Base-by-base conservation (phyloP, 331 rosid genomes). In the Quercus tomentella region DNA sequence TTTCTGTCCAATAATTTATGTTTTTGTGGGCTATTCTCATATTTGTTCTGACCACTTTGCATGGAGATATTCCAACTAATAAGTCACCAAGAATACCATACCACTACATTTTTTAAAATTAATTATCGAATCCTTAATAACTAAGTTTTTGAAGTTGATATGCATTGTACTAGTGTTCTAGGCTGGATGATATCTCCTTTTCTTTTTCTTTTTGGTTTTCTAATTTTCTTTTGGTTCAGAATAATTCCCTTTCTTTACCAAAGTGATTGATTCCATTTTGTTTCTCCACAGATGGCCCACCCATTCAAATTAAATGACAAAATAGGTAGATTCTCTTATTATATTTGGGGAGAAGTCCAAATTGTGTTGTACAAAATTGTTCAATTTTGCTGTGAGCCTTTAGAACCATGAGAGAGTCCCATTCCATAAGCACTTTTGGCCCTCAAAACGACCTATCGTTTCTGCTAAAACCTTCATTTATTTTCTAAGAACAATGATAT, bases 121-220 rank as follows among this genome's bases (percentile, higher is more conserved):
- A 56, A 85, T 85, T 76, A 71, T 80, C 80, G 89, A 18, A 82
- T 58, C 56, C 97, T 91, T 93, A 81, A 67, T 78, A 16, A 84
- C 87, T 87, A 93, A 88, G 97, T 83, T 71, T 88, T 55, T 82
- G 76, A 70, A n/a, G 81, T 45, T 52, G 74, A 70, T 45, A 70
- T 45, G 7, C 73, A 31, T 8, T 54, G 71, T 89, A 69, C 18
- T 76, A 80, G 82, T 84, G 87, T 88, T 56, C 79, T 87, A 82
- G 92, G 94, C 93, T 89, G 92, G 87, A 82, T 78, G 18, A 31
- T 56, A 76, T 79, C 78, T 81, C 72, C 18, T 70, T 65, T 58
- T 80, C 81, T 86, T 89, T 79, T 33, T 58, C 77, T 76, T 70
- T 85, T 88, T 85, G 49, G 28, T 10, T 70, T 63, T 28, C 37